These are phyloP conservation scores for Ophiostoma himal-ulmi DNA, from an alignment of 2,329 filamentous ascomycete genomes.

Conservation along the genomic window DNA sequence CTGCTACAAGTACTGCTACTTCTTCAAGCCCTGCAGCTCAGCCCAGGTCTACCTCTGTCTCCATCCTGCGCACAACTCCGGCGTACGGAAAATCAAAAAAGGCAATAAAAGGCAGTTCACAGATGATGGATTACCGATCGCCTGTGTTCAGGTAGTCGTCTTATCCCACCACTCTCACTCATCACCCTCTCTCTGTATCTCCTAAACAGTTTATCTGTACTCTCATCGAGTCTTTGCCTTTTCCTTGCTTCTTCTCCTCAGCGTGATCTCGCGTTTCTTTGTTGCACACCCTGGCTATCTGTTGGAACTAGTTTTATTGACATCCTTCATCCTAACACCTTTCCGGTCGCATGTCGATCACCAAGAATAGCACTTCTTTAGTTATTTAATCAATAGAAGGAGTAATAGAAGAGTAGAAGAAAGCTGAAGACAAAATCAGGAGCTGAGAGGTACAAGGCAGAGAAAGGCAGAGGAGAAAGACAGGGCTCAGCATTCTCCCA, in stretches of 20 bases:
- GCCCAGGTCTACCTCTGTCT: too few species aligned
- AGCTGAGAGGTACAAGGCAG: background rate
- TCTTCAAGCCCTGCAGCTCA: background rate
- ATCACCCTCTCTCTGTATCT: background rate
- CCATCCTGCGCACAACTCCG: background rate
- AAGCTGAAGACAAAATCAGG: background rate
- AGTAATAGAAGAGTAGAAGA: background rate
- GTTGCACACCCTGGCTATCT: constrained; percentile 12
- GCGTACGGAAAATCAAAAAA: background rate
- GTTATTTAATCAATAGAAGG: background rate
- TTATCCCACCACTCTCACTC: background rate
- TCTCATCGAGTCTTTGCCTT: too few species aligned
- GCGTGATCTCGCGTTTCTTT: background rate
- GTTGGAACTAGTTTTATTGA: constrained; percentile 3
- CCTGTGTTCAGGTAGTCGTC: background rate
- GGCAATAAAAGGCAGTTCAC: background rate
- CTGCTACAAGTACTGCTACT: background rate
- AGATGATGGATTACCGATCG: background rate
- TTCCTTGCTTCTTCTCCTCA: background rate
- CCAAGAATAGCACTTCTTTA: constrained; percentile 13
- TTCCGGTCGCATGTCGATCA: constrained; percentile 19
- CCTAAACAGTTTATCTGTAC: too few species aligned
- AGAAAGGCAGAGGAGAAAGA: background rate
- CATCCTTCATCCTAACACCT: constrained; percentile 12
- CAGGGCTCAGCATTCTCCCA: background rate